Evolutionary conservation across 2,329 filamentous ascomycete species (phyloP), one percentile per base, ranked within the genome.

Genomic region (Dactylonectria estremocensis): DNA sequence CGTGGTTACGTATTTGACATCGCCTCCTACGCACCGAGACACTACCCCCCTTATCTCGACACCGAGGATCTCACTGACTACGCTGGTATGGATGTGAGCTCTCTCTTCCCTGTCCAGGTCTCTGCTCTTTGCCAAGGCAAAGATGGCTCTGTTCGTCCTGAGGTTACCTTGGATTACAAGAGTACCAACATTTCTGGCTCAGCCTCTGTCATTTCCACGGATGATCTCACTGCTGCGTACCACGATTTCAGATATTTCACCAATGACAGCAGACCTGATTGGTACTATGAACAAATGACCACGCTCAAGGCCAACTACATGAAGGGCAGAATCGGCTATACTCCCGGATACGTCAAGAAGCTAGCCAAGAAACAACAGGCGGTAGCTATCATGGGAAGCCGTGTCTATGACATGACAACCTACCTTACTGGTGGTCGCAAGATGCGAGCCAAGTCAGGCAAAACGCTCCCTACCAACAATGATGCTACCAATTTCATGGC

Each of bases 21-120:
- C 6, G 89, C 87, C 6, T 82, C 86, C 0, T 98, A 94, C 77
- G 87, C 92, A 49, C 89, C 92, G 2, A 84, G 84, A 31, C 97
- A 99, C 79, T 97, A 97, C 78, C 86, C 83, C 16, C 84, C 84
- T 48, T 81, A 90, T 18, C 54, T 90, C 89, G 68, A 86, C 89
- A 56, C 55, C 3, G 72, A 70, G 37, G 90, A 90, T 8, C 82
- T 98, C 53, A 85, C 92, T 70, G 92, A 93, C 74, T 99, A 98
- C 74, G 95, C 93, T 54, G 96, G 96, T 60, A 83, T 90, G 49
- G 97, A 99, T 77, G 91, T 95, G n/a, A 97, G 93, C 22, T 85
- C 88, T 45, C 87, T 99, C 11, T 99, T 99, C 83, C 96, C 97
- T 0, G 87, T 99, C 1, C 96, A 99, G 79, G 95, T 99, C 16